Base-by-base conservation (phyloP, 1,284 basidiomycete species). In the Meira nashicola region DNA sequence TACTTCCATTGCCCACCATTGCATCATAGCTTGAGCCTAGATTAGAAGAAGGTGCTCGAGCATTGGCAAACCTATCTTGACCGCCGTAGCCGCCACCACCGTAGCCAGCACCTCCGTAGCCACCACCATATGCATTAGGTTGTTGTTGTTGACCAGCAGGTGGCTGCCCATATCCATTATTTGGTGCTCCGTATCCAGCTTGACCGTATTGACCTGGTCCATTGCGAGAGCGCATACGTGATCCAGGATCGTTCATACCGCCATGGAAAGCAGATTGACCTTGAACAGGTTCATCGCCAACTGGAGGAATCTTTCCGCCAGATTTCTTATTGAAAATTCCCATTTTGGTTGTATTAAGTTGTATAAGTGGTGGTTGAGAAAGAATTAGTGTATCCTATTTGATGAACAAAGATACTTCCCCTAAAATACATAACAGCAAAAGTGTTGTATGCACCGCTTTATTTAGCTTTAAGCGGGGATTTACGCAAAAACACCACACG, bases 11-110 rank as follows among this genome's bases (percentile, higher is more conserved):
- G 12, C 60, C 60, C 1, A 55, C 60, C 39, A 66, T 65, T 54
- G 58, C 58, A 41, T 73, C 71, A 57, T 71, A 73, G 19, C 65
- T 67, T 0, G 57, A 55, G 15, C 71, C 71, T 37, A 73, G 64
- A 28, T 63, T 63, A 1, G 57, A 44, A 33, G 40, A 37, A 2
- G 71, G 71, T n/a, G 71, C 62, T 17, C 62, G 57, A 1, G 69
- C 69, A 39, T 69, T 64, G 21, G 65, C 61, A 41, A 70, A 73
- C 14, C 51, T 9, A 15, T 41, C 21, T 33, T 46, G 48, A 19
- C 40, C 41, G 33, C 19, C 57, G 43, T 25, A 19, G 49, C 57
- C 59, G 25, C 41, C 19, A 9, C 41, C 55, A 39, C 57, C 46
- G 15, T 33, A n/a, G 25, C 39, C 14, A 6, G 17, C 25, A 40